Base-by-base conservation (phyloP, 805 yeast species). In the Lachancea dasiensis region DNA sequence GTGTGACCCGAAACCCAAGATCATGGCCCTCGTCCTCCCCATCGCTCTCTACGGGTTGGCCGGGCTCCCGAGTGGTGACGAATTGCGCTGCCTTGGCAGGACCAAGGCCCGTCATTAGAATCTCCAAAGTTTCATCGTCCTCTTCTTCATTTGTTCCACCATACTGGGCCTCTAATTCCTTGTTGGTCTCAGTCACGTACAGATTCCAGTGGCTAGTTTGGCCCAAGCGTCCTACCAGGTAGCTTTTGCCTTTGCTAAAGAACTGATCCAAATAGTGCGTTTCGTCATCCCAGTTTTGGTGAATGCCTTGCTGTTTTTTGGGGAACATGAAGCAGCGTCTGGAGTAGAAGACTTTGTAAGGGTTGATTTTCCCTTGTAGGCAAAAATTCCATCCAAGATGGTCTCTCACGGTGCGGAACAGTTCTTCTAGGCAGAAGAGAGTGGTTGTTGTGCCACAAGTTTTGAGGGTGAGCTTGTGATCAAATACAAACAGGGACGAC, bases 381-480 rank as follows among this genome's bases (percentile, higher is more conserved):
- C 47, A 43, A 48, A 68, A 56, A 39, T 66, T 37, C 76, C 77
- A 63, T 43, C 56, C 55, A 29, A 74, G 60, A 39, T 67, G 65
- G 4, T 56, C 43, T 13, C 58, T 49, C 3, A 77, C 72, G 23
- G 73, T 52, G 32, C 74, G 73, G 44, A 84, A 74, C 35, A 90
- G 62, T 35, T 74, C 70, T 19, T 75, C 77, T 19, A 90, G 61
- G 48, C 96, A 90, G 17, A 77, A 73, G 40, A 90, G 69, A 1
- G 95, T 81, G 1, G 95, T 86, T 1, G 97, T 90, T 3, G 97
- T 89, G 6, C 98, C 98, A 60, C 98, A 90, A 4, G 98, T 90
- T 61, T 90, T 90, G 55, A 90, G 70, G 34, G 90, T 78, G 45
- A 92, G 51, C 59, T 84, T 86, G 63, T 87, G 89, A 14, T 84